Evolutionary conservation across 2,329 filamentous ascomycete genomes (phyloP).

Genomic region (Pseudogymnoascus destructans): DNA sequence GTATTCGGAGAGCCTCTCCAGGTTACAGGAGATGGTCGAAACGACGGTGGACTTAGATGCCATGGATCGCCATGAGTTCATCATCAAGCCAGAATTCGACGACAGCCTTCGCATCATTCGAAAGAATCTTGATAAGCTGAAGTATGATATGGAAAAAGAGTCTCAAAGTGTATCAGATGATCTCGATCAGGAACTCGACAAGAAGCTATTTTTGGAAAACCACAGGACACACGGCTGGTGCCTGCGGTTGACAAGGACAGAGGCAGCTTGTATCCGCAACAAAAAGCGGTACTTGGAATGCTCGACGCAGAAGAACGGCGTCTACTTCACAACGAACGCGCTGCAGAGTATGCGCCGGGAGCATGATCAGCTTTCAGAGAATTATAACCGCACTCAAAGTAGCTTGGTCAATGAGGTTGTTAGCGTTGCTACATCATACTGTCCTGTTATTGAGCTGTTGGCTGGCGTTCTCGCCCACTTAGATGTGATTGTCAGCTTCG

Average conservation of each 20-base stretch:
- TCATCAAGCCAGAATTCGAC: conserved; percentile 98
- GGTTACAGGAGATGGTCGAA: conserved; percentile 95
- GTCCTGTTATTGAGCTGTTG: conserved; percentile 78
- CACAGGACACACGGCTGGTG: conserved; percentile 95
- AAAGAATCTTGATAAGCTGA: conserved; percentile 77
- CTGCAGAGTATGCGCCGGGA: conserved; percentile 74
- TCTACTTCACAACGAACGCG: conserved; percentile 86
- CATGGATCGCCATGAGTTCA: conserved; percentile 92
- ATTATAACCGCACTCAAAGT: conserved; percentile 88
- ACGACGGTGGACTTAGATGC: conserved; percentile 94
- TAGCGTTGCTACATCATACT: conserved; percentile 84
- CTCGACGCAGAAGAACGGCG: conserved; percentile 96
- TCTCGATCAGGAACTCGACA: conserved; percentile 83
- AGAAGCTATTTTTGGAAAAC: conserved; percentile 96
- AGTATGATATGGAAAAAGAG: conserved; percentile 70
- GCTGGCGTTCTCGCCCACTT: conserved; percentile 83
- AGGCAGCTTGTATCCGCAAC: conserved; percentile 86
- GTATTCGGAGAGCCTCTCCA: conserved; percentile 65
- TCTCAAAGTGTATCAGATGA: conserved; percentile 66
- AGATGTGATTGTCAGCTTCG: conserved; percentile 88
- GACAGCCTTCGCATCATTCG: conserved; percentile 77
- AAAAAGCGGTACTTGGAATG: conserved; percentile 85
- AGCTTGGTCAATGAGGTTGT: conserved; percentile 89
- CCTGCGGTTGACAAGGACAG: conserved; percentile 80
- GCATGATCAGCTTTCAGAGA: conserved; percentile 84